These are phyloP conservation scores for Collybia mongolica DNA, from an alignment of 768 basidiomycete genomes.

Conservation along the genomic window DNA sequence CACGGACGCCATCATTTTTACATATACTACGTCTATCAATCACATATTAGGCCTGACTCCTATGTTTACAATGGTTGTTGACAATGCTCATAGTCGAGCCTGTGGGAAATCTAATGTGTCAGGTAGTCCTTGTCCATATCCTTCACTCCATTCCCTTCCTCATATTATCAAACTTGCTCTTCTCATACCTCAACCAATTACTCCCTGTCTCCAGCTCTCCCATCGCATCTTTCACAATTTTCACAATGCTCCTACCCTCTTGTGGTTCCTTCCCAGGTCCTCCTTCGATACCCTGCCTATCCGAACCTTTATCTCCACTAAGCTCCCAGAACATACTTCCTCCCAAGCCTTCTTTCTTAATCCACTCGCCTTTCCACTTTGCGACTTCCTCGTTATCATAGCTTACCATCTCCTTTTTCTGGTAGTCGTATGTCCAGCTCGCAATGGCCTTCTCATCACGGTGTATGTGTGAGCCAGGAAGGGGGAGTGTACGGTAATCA, in stretches of 20 bases:
- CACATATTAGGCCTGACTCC: too few species aligned
- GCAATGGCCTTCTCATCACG: slow-evolving; percentile 69
- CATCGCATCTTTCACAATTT: slow-evolving; percentile 77
- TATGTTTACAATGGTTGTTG: too few species aligned
- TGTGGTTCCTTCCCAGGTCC: slow-evolving; percentile 75
- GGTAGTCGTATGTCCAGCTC: slow-evolving; percentile 81
- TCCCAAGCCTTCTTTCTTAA: slow-evolving; percentile 70
- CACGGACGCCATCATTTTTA: too few species aligned
- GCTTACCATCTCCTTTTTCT: slow-evolving; percentile 77
- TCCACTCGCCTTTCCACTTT: slow-evolving; percentile 77
- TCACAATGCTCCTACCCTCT: slow-evolving; percentile 69
- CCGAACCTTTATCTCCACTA: slow-evolving; percentile 77
- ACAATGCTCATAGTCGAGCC: not conserved
- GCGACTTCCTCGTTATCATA: slow-evolving; percentile 75
- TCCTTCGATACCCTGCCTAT: slow-evolving; percentile 69
- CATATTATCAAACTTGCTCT: slow-evolving; percentile 81
- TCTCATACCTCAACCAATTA: slow-evolving; percentile 83
- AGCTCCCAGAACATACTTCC: slow-evolving; percentile 97
- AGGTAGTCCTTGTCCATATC: too few species aligned
- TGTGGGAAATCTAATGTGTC: not conserved
- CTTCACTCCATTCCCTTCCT: slow-evolving; percentile 57
- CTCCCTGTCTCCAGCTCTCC: slow-evolving; percentile 56
- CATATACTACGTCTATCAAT: too few species aligned
- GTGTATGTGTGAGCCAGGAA: slow-evolving; percentile 63
- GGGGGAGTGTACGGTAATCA: slow-evolving; percentile 89